Percentiles rank a stretch among this genome's conserved stretches.
phyloP scores from a whole-genome alignment of 352 stramenopile species.

The Phytophthora citrophthora region DNA sequence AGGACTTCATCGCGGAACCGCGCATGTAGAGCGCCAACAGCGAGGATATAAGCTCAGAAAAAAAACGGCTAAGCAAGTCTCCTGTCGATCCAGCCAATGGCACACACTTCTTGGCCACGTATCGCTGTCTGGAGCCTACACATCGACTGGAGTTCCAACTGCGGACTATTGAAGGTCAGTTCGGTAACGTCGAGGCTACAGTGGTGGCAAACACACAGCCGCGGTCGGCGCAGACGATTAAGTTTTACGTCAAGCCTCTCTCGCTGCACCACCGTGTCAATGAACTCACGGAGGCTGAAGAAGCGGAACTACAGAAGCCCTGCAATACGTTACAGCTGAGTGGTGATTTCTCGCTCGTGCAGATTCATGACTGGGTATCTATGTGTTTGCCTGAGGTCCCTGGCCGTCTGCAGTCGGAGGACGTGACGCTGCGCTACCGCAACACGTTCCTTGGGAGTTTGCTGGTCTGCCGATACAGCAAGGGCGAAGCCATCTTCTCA shows the following conservation, averaged over 20 bases:
- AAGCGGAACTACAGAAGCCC: conserved; percentile 54
- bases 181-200: conserved; percentile 77
- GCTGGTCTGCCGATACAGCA: conserved; percentile 79
- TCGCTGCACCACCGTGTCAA: conserved; percentile 82
- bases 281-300: conserved; percentile 60
- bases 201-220: conserved; percentile 71
- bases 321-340: conserved; percentile 77
- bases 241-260: conserved; percentile 83
- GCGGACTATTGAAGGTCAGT: conserved; percentile 87
- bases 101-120: conserved; percentile 81
- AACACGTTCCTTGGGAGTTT: conserved; percentile 80
- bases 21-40: no score
- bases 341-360: conserved; percentile 78
- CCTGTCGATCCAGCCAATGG: conserved; percentile 48
- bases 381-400: conserved; percentile 83
- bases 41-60: no score
- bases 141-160: conserved; percentile 84
- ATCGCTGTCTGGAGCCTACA: conserved; percentile 78
- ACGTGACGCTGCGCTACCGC: conserved; percentile 77
- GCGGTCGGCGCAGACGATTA: conserved; percentile 71
- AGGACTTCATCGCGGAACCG: no score
- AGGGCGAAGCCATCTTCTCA: conserved; percentile 73
- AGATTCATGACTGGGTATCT: conserved; percentile 89
- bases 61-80: no score
- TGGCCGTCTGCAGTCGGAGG: conserved; percentile 68